Evolutionary conservation across 2,329 filamentous ascomycete genomes (phyloP), one percentile per base, ranked within the genome.

Genomic region (Metarhizium humberi): DNA sequence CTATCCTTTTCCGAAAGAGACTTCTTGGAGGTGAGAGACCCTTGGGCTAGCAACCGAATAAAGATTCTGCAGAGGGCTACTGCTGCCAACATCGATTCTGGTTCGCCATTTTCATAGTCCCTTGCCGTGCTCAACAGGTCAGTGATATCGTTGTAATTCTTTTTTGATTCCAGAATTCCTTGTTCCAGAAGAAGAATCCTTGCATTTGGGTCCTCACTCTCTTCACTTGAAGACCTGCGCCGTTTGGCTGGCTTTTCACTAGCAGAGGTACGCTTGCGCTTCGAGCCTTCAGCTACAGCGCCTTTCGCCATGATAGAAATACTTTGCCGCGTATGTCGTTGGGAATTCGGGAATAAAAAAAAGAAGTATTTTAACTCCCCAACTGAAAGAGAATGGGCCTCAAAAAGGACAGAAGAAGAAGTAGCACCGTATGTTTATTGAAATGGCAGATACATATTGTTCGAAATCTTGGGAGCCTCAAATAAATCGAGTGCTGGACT

Each of bases 141-240:
- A 7, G 83, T 79, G 64, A 97, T 92, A 67, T 95, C 90, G 76
- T 96, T 95, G 78, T 95, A 95, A 72, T 96, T 82, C 70, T 91
- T 90, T 66, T 85, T 88, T 51, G 91, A 95, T 69, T 94, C 86
- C 58, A 91, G 73, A 55, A 97, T 91, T 56, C 88, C 86, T 59
- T 82, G 78, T 73, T 96, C 92, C 54, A 96, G 79, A 54, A 82
- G 73, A 46, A 92, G 73, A 57, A 96, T 88, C 59, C 83, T 80
- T 55, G 81, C 78, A 66, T 86, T 80, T 49, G 75, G 69, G 65
- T 84, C 79, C 58, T 79, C 73, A 46, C 70, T 68, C 53, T 77
- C 75, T 59, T 60, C 61, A 69, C 73, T 72, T 58, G 79, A 71
- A 55, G 76, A 73, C 59, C 77, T 76, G 16, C 74, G 66, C 57